Evolutionary conservation across 352 stramenopile species (phyloP).

Genomic region (Globisporangium echinulatum): DNA sequence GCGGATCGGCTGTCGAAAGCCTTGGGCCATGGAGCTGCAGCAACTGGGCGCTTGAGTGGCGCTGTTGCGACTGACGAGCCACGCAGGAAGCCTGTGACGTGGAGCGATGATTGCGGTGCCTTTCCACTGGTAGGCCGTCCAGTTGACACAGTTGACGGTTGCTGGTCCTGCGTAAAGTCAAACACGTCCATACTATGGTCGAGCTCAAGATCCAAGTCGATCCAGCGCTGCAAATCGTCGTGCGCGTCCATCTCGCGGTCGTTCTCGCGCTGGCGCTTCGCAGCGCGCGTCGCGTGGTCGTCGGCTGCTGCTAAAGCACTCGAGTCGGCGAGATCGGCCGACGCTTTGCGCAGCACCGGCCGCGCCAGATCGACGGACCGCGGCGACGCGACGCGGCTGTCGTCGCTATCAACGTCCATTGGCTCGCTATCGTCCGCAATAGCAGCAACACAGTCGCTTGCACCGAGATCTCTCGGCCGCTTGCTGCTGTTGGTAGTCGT

Average conservation of each 20-base stretch:
- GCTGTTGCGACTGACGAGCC: not conserved
- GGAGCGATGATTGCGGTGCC: not conserved
- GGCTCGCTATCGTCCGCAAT: not conserved
- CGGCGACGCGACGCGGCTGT: slow-evolving; percentile 10
- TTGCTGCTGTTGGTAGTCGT: no score
- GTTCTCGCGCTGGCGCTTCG: slow-evolving; percentile 14
- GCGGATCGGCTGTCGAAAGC: slow-evolving; percentile 35
- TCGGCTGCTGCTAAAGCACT: slow-evolving; percentile 1
- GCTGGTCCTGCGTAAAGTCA: slow-evolving; percentile 24
- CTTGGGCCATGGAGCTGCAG: not conserved
- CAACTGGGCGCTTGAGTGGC: not conserved
- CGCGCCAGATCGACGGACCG: slow-evolving; percentile 12
- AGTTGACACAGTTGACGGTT: not conserved
- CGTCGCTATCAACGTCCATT: slow-evolving; percentile 15
- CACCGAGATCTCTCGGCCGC: no score
- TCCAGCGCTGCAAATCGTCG: slow-evolving; percentile 56
- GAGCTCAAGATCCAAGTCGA: slow-evolving; percentile 54
- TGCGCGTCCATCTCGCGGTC: slow-evolving; percentile 31
- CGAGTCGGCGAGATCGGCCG: slow-evolving; percentile 2
- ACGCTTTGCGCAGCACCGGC: not conserved
- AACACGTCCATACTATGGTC: slow-evolving; percentile 55
- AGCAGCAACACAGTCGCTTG: no score
- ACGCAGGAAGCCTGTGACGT: slow-evolving; percentile 10
- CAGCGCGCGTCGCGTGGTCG: slow-evolving; percentile 4
- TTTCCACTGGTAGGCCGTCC: not conserved